Evolutionary conservation across 2,329 filamentous ascomycete genomes (phyloP).

Genomic region (Ascochyta rabiei): DNA sequence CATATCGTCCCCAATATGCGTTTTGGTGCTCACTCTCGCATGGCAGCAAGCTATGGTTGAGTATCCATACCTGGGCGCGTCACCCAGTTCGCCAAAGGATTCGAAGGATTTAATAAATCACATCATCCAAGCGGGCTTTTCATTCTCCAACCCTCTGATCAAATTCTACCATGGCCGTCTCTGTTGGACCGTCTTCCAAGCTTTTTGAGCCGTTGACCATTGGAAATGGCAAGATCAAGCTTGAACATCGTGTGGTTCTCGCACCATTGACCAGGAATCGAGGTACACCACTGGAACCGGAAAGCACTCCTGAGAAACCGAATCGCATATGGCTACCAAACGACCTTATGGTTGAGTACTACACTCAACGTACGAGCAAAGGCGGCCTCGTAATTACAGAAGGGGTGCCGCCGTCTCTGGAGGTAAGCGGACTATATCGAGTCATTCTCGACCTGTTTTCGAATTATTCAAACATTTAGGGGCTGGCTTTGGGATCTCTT

Average conservation of each 20-base stretch:
- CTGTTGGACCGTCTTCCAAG: constrained; percentile 29
- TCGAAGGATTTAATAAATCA: background rate
- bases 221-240: constrained; percentile 39
- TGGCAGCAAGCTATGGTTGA: constrained; percentile 7
- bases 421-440: constrained; percentile 37
- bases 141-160: background rate
- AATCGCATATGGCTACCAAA: constrained; percentile 57
- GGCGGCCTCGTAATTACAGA: constrained; percentile 65
- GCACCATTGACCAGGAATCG: constrained; percentile 48
- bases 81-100: background rate
- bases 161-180: constrained; percentile 1
- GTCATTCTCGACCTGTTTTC: background rate
- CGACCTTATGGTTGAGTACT: constrained; percentile 54
- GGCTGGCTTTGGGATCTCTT: background rate
- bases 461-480: background rate
- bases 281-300: constrained; percentile 52
- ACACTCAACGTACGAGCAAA: constrained; percentile 56
- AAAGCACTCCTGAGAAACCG: constrained; percentile 49
- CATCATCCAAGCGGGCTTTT: background rate
- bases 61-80: background rate
- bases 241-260: constrained; percentile 42
- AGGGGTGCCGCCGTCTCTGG: constrained; percentile 57
- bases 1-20: background rate
- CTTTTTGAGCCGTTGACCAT: constrained; percentile 44
- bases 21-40: constrained; percentile 7